Percentiles rank a stretch among this genome's conserved stretches.
Evolutionary conservation across 1,284 basidiomycete species (phyloP).

Genomic region (Malassezia globosa): DNA sequence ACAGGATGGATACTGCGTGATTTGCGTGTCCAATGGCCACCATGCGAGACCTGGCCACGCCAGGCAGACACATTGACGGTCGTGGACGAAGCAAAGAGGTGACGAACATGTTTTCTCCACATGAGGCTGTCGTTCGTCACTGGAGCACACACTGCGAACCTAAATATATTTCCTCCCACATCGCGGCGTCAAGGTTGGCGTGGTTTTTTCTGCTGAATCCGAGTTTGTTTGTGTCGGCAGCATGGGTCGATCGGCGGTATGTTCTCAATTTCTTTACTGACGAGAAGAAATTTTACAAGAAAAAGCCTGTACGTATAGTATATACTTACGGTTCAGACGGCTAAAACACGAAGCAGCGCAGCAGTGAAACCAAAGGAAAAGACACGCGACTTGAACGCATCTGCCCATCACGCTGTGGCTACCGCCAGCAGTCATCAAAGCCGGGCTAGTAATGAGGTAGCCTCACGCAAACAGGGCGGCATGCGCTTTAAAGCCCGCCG

Average conservation of each 20-base stretch:
- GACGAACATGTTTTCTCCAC: too few species aligned
- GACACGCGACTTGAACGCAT: not conserved
- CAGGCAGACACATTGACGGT: too few species aligned
- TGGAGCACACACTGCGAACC: too few species aligned
- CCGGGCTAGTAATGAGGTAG: not conserved
- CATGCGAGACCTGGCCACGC: too few species aligned
- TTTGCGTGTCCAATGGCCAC: too few species aligned
- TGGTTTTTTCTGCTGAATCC: not conserved
- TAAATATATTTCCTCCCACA: too few species aligned
- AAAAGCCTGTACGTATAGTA: constrained; percentile 2
- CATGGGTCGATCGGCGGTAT: constrained; percentile 17
- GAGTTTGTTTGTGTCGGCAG: too few species aligned
- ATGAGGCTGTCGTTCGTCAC: too few species aligned
- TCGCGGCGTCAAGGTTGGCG: not conserved
- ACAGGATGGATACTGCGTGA: too few species aligned
- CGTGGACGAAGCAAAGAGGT: too few species aligned
- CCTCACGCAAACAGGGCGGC: constrained; percentile 1
- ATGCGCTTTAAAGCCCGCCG: constrained; percentile 6
- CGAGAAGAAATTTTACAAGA: constrained; percentile 17
- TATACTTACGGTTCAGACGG: not conserved
- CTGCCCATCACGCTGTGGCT: not conserved
- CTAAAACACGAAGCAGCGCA: constrained; percentile 1
- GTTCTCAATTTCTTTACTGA: not conserved
- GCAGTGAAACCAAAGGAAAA: not conserved
- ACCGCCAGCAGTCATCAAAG: not conserved